Conservation (phyloP, 108 stramenopile species). For the Skeletonema costatum region DNA sequence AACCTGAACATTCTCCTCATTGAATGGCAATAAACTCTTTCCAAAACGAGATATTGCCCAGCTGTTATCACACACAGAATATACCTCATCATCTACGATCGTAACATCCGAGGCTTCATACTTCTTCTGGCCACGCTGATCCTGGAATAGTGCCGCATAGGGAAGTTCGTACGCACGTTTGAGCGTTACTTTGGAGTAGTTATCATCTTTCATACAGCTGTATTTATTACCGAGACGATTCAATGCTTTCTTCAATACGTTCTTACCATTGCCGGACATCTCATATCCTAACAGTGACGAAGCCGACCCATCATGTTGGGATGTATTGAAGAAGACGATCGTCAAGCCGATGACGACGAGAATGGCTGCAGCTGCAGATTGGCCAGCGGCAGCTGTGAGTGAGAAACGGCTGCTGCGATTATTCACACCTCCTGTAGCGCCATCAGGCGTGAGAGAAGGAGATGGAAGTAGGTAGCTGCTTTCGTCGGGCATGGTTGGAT, state of each 20-base stretch:
- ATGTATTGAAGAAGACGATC: neutral
- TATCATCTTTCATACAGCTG: slow-evolving; percentile 26
- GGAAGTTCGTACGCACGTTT: slow-evolving; percentile 62
- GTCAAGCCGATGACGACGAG: neutral
- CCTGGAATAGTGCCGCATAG: slow-evolving; percentile 51
- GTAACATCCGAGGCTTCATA: slow-evolving; percentile 51
- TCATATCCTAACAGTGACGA: too few relatives aligned
- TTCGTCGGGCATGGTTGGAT: neutral
- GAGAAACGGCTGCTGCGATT: neutral
- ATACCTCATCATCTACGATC: slow-evolving; percentile 30
- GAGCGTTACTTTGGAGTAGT: slow-evolving; percentile 54
- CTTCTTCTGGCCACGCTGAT: slow-evolving; percentile 58
- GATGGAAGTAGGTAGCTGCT: neutral
- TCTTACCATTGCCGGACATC: too few relatives aligned
- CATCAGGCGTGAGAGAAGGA: neutral
- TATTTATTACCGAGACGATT: neutral
- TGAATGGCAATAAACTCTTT: slow-evolving; percentile 41
- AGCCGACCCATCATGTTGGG: neutral
- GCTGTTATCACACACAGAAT: slow-evolving; percentile 50
- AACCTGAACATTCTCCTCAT: slow-evolving; percentile 54
- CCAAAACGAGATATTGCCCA: slow-evolving; percentile 62
- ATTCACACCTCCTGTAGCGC: neutral
- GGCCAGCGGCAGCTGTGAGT: neutral
- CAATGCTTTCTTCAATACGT: too few relatives aligned
- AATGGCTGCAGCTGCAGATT: neutral